Conservation (phyloP, 1,284 basidiomycete genomes). For the Austropuccinia psidii region DNA sequence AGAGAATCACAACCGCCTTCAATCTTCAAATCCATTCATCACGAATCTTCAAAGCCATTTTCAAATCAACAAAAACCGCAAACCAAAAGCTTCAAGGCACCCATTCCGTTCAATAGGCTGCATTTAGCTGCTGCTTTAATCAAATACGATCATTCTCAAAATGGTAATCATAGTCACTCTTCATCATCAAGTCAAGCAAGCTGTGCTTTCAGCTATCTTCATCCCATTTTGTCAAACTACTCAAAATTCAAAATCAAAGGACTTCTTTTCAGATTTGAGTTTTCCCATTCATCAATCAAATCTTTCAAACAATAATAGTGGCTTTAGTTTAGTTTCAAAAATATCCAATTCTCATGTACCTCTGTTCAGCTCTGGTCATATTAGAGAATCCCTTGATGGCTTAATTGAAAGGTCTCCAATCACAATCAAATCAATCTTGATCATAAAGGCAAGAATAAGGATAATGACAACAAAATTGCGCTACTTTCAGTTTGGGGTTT, state of each 20-base stretch:
- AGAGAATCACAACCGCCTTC: slow-evolving; percentile 8
- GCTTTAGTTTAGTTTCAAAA: slow-evolving; percentile 23
- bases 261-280: slow-evolving; percentile 24
- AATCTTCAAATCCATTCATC: slow-evolving; percentile 5
- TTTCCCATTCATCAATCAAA: slow-evolving; percentile 7
- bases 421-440: background rate
- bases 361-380: background rate
- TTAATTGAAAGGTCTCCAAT: background rate
- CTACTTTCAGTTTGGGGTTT: slow-evolving; percentile 28
- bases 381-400: background rate
- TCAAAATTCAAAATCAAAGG: slow-evolving; percentile 4
- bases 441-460: too few relatives aligned
- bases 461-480: background rate
- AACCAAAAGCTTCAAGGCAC: background rate
- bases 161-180: slow-evolving; percentile 1
- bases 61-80: background rate
- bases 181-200: background rate
- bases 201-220: slow-evolving; percentile 30
- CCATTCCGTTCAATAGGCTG: slow-evolving; percentile 32
- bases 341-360: too few relatives aligned
- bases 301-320: slow-evolving; percentile 4
- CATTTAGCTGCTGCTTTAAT: slow-evolving; percentile 35
- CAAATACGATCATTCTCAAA: slow-evolving; percentile 7
- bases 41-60: too few relatives aligned
- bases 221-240: slow-evolving; percentile 25